A percentile compares a stretch with the other conserved stretches of the same genome.
These are phyloP conservation scores for Setomelanomma holmii DNA, from an alignment of 2,329 filamentous ascomycete species.

Conservation along the genomic window DNA sequence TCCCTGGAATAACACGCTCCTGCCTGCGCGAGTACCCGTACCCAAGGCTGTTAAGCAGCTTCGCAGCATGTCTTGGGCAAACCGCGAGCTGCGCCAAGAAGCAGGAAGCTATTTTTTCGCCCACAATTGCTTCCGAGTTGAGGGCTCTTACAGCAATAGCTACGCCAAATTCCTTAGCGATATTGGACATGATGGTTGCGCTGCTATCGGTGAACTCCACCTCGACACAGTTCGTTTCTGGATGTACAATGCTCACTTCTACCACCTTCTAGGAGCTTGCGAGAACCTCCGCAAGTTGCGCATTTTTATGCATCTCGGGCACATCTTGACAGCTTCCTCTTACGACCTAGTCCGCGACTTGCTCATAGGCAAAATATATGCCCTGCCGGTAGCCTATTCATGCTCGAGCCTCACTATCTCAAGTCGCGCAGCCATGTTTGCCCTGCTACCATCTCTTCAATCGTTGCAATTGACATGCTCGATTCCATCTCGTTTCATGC, in stretches of 20 bases:
- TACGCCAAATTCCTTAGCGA: neutral
- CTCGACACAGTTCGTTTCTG: neutral
- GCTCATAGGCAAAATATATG: too few species aligned
- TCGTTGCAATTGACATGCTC: too few species aligned
- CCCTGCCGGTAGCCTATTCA: too few species aligned
- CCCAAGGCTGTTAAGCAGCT: neutral
- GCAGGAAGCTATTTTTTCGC: neutral
- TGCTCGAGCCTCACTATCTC: too few species aligned
- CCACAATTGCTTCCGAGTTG: neutral
- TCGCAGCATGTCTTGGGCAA: neutral
- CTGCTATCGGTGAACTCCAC: neutral
- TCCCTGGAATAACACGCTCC: too few species aligned
- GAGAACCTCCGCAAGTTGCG: neutral
- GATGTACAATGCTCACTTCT: neutral
- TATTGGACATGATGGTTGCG: neutral
- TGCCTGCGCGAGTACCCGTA: neutral
- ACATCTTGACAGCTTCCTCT: neutral
- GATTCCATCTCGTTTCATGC: too few species aligned
- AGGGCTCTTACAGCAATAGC: neutral
- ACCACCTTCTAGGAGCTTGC: neutral
- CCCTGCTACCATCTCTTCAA: too few species aligned
- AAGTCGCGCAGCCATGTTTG: too few species aligned
- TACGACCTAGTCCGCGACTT: too few species aligned
- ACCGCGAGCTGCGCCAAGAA: neutral
- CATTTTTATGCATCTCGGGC: neutral